phyloP scores from a whole-genome alignment of 2,329 filamentous ascomycete genomes.

The Fusarium buxicola region DNA sequence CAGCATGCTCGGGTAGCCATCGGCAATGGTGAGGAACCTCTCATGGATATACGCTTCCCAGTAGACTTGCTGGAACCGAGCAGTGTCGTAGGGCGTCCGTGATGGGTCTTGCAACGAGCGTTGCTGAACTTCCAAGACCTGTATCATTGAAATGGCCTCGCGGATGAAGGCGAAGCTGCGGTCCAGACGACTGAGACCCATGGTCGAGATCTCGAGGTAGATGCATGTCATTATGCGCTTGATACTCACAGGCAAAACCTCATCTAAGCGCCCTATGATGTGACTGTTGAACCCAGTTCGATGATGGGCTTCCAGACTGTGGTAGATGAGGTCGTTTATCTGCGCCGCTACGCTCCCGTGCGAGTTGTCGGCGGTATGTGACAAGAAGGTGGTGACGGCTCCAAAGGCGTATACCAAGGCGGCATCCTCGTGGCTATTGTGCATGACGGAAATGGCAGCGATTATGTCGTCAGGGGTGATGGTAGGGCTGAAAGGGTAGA shows the following conservation, averaged over 20 bases:
- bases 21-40: conserved; percentile 64
- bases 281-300: conserved; percentile 45
- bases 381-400: conserved; percentile 39
- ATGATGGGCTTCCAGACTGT: conserved; percentile 46
- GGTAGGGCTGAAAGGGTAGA: conserved; percentile 39
- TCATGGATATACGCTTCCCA: conserved; percentile 69
- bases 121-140: conserved; percentile 37
- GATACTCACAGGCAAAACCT: conserved; percentile 54
- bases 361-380: conserved; percentile 36
- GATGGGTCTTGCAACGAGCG: conserved; percentile 29
- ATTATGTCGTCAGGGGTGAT: conserved; percentile 36
- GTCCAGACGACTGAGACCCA: conserved; percentile 60
- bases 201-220: conserved; percentile 64
- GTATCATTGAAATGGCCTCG: conserved; percentile 57
- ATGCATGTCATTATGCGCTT: conserved; percentile 62
- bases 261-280: conserved; percentile 52
- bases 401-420: conserved; percentile 39
- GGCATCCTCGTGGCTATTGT: conserved; percentile 35
- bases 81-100: conserved; percentile 27
- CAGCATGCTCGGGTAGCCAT: conserved; percentile 57
- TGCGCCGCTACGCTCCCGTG: conserved; percentile 36
- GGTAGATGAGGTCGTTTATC: conserved; percentile 41
- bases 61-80: conserved; percentile 59
- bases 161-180: conserved; percentile 63
- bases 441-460: conserved; percentile 35